These are phyloP conservation scores for Venturia oleaginea DNA, from an alignment of 2,329 filamentous ascomycete genomes.

Conservation along the genomic window DNA sequence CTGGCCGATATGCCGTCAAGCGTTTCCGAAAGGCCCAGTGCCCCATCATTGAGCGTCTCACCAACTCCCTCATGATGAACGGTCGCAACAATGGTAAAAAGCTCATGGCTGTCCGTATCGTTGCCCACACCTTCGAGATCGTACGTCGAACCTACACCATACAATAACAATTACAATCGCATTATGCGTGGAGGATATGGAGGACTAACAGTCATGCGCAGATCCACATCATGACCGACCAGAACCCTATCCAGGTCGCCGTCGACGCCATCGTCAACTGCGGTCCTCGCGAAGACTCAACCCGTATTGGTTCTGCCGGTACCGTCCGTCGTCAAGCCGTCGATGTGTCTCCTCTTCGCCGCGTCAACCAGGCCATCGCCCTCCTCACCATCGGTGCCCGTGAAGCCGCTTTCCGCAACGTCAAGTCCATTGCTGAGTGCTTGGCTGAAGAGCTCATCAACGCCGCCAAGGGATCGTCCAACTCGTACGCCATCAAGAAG, in stretches of 20 bases:
- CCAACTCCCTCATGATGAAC: constrained; percentile 99
- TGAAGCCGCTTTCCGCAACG: constrained; percentile 98
- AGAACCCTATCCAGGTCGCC: constrained; percentile 99
- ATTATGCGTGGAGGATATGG: background rate
- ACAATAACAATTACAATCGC: background rate
- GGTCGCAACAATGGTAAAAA: constrained; percentile 99
- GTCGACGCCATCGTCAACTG: constrained; percentile 99
- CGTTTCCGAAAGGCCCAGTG: constrained; percentile 99
- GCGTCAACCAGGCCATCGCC: constrained; percentile 99
- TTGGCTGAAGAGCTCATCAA: constrained; percentile 99
- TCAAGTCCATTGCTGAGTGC: constrained; percentile 99
- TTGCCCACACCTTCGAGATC: constrained; percentile 98
- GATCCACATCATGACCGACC: constrained; percentile 99
- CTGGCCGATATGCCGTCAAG: constrained; percentile 97
- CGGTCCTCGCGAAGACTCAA: constrained; percentile 98
- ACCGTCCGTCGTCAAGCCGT: constrained; percentile 99
- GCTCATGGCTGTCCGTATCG: constrained; percentile 99
- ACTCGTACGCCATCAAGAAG: constrained; percentile 99
- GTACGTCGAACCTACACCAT: constrained; percentile 47
- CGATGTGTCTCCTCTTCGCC: constrained; percentile 98
- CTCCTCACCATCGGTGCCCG: constrained; percentile 98
- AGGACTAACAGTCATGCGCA: constrained; percentile 31
- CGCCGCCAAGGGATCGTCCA: constrained; percentile 99
- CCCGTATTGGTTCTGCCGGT: constrained; percentile 98
- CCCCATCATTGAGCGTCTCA: constrained; percentile 97